Evolutionary conservation across 108 stramenopile species (phyloP), one percentile per base, ranked within the genome.

Genomic region (Epithemia pelagica): DNA sequence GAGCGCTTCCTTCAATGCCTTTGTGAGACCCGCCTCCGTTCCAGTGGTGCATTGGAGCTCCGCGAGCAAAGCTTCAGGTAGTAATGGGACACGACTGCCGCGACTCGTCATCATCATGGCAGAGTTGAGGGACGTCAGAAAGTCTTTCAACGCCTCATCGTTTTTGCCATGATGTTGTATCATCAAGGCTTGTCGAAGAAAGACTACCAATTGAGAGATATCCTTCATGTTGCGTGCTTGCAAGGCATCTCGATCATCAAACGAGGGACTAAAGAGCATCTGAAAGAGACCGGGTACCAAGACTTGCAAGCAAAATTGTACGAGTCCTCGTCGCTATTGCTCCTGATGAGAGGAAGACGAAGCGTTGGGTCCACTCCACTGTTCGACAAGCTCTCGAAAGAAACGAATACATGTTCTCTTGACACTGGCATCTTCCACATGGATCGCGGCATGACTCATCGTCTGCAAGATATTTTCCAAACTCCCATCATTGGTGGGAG

Each of bases 321-420:
- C 18, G 22, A 59, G 23, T 10, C 58, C 58, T 23, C 22, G 22
- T 19, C 19, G 58, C 10, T 59, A 30, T 54, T 30, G 21, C 27
- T 2, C 19, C 52, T 21, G 53, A n/a, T 60, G n/a, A 8, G 10
- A n/a, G n/a, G n/a, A n/a, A n/a, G n/a, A n/a, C n/a, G n/a, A n/a
- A n/a, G 32, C 3, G 19, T 32, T 22, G 0, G 28, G 18, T 25
- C 2, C 65, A 2, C 67, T 63, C 87, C 84, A 89, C 64, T 79
- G 80, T 27, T 79, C 62, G 30, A 81, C 59, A 26, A 85, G 62
- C 28, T 82, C 70, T 8, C 73, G 72, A 64, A 89, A 89, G 62
- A 89, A 83, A 30, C 64, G 24, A 0, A 81, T 56, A 59, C 87
- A 85, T 23, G 84, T 76, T 52, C 83, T 85, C 65, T 85, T 78